Conservation (phyloP, 1,284 basidiomycete genomes). For the Trametes sp. region DNA sequence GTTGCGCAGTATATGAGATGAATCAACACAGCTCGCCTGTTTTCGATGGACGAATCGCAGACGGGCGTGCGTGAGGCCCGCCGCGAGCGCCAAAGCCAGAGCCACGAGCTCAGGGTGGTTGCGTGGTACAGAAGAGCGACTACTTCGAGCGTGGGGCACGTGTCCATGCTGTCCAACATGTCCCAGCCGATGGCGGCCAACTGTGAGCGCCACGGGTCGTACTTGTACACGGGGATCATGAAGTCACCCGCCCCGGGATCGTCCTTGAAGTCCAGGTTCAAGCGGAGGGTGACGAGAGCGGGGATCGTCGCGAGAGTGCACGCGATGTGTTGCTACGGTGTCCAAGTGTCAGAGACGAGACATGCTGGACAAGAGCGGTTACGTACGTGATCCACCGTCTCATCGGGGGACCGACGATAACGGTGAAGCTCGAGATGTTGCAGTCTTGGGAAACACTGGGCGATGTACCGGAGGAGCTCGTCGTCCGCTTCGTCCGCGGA, state of each 20-base stretch:
- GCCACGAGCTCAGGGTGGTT: neutral
- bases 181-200: neutral
- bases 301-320: neutral
- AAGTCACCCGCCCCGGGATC: neutral
- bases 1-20: too few relatives aligned
- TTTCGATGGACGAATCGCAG: too few relatives aligned
- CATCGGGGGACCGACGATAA: neutral
- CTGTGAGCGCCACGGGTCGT: neutral
- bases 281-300: neutral
- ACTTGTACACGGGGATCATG: too few relatives aligned
- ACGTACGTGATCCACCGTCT: neutral
- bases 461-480: neutral
- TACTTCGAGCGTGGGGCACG: neutral
- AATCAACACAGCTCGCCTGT: too few relatives aligned
- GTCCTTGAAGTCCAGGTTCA: slow-evolving; percentile 1
- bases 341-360: neutral
- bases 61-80: too few relatives aligned
- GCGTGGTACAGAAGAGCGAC: neutral
- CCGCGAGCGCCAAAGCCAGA: neutral
- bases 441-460: neutral
- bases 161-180: neutral
- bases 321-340: neutral
- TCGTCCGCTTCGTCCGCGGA: neutral
- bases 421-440: slow-evolving; percentile 7
- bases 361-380: neutral